Evolutionary conservation across 495 filamentous ascomycete species (phyloP).

Genomic region (Neurospora terricola): DNA sequence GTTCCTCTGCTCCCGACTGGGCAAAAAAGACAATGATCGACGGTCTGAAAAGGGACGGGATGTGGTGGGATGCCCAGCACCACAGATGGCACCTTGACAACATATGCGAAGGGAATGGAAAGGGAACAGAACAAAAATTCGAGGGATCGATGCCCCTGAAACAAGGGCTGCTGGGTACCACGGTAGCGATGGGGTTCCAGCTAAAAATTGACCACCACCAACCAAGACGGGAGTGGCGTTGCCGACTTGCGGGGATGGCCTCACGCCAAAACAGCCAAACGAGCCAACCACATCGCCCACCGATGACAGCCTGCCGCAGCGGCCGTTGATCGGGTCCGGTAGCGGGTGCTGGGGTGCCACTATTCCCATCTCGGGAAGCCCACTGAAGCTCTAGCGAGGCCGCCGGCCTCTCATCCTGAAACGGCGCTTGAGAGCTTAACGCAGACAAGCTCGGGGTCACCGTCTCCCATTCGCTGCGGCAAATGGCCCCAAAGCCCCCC

Average conservation of each 20-base stretch:
- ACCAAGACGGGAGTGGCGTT: not conserved
- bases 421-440: constrained; percentile 8
- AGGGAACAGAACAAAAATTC: not conserved
- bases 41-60: not conserved
- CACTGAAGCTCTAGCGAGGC: not conserved
- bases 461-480: not conserved
- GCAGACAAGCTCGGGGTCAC: constrained; percentile 1
- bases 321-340: not conserved
- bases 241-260: not conserved
- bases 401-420: constrained; percentile 16
- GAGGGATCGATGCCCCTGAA: constrained; percentile 1
- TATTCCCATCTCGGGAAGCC: not conserved
- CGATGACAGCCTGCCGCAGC: not conserved
- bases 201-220: not conserved
- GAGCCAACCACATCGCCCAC: not conserved
- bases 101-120: not conserved
- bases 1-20: not conserved
- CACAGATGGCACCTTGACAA: not conserved
- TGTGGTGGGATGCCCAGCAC: not conserved
- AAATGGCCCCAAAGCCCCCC: not conserved
- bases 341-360: not conserved
- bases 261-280: constrained; percentile 2
- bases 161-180: not conserved
- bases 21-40: not conserved
- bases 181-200: not conserved